phyloP scores from a whole-genome alignment of 768 basidiomycete species.

The Cystobasidium onofrii region DNA sequence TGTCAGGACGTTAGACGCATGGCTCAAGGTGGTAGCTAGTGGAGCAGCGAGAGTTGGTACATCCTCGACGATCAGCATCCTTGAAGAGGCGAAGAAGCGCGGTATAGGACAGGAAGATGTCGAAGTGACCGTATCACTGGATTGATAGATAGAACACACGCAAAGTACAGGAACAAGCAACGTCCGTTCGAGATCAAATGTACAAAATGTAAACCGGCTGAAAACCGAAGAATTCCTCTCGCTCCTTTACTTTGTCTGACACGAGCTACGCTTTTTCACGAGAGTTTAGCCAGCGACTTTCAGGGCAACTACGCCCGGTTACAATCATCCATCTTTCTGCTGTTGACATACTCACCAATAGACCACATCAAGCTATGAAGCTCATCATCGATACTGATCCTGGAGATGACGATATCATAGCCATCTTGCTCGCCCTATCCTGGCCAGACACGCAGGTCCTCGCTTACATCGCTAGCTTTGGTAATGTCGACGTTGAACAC shows the following conservation, averaged over 20 bases:
- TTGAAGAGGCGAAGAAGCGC: constrained; percentile 33
- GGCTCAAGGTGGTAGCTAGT: constrained; percentile 34
- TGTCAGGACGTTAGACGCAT: constrained; percentile 37
- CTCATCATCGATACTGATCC: constrained; percentile 51
- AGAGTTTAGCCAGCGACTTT: too few relatives aligned
- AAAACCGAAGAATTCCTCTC: too few relatives aligned
- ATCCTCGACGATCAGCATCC: constrained; percentile 34
- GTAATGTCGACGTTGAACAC: constrained; percentile 57
- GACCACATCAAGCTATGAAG: too few relatives aligned
- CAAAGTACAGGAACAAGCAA: neutral
- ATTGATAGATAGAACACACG: neutral
- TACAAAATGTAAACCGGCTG: too few relatives aligned
- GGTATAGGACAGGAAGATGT: constrained; percentile 33
- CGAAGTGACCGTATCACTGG: constrained; percentile 23
- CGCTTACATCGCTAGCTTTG: constrained; percentile 67
- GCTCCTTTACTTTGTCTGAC: too few relatives aligned
- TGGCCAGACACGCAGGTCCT: constrained; percentile 76
- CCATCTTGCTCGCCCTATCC: constrained; percentile 67
- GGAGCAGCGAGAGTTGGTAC: constrained; percentile 36
- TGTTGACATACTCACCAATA: too few relatives aligned
- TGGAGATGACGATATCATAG: constrained; percentile 70
- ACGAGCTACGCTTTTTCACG: too few relatives aligned
- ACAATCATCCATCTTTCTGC: too few relatives aligned
- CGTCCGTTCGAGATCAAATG: too few relatives aligned
- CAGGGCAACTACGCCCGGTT: too few relatives aligned